Base-by-base conservation (phyloP, 768 basidiomycete species). In the Lentinula detonsa region DNA sequence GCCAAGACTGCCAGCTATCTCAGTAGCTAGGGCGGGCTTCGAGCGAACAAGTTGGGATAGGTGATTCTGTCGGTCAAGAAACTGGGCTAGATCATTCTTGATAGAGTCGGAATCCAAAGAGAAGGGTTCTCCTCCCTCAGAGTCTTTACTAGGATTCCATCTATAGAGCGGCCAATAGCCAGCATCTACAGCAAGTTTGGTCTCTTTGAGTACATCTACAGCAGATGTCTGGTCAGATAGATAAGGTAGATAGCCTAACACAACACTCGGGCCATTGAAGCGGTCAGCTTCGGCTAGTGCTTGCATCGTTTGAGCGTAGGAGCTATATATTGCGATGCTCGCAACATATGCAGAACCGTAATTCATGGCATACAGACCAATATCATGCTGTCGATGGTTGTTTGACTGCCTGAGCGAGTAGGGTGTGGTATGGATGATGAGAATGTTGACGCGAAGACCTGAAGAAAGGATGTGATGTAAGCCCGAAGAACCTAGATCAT, bases 11-110 rank as follows among this genome's bases (percentile, higher is more conserved):
- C 86, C 82, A 59, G 95, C 91, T 48, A 98, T 75, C 68, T 93
- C 91, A 1, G 85, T 72, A 4, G 93, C 91, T 16, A 98, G 75
- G 71, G 88, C 78, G 48, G 95, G 95, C 56, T 83, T 85, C 2
- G 90, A 84, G 15, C 86, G 86, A 39, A 90, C 86, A 64, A 99
- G 87, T 73, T 98, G 95, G 0, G 94, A 96, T 57, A 98, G 83
- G 69, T 98, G 96, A 72, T 96, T 98, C 73, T 98, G 91, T 51
- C 95, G 82, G 70, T 98, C 95, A 63, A 99, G 86, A 84, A 98
- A 99, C 66, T 87, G 81, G 72, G 88, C 85, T 23, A 99, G 79
- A 68, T 97, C 95, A 63, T 92, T 88, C 82, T 98, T 98, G 75
- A 99, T 84, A 35, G 88, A 80, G 65, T 96, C 93, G 2, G 93